Percentiles rank a stretch among this genome's conserved stretches.
Evolutionary conservation across 176 grass and related monocot species (phyloP).

Genomic region (Luzula sylvatica): DNA sequence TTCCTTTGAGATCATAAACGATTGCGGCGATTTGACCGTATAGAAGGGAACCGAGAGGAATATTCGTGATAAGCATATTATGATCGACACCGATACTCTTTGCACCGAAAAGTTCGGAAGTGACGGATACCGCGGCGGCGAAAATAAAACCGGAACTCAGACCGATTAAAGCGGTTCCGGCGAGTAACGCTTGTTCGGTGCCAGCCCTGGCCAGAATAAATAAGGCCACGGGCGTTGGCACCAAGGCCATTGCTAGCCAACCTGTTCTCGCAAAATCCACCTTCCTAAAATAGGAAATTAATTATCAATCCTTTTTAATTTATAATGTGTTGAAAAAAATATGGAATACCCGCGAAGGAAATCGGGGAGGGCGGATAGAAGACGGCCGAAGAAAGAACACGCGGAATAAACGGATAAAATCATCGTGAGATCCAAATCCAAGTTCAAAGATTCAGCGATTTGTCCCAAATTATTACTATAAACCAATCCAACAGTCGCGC

Average conservation of each 20-base stretch:
- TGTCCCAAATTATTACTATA: slow-evolving; percentile 97
- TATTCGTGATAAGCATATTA: slow-evolving; percentile 96
- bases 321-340: not conserved
- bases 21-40: slow-evolving; percentile 73
- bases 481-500: slow-evolving; percentile 68
- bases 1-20: slow-evolving; percentile 65
- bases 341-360: slow-evolving; percentile 67
- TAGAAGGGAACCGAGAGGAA: slow-evolving; percentile 76
- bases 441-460: slow-evolving; percentile 60
- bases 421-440: slow-evolving; percentile 46
- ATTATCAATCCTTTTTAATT: slow-evolving; percentile 1
- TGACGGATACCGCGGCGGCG: slow-evolving; percentile 63
- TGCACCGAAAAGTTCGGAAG: slow-evolving; percentile 83
- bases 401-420: slow-evolving; percentile 79
- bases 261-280: slow-evolving; percentile 64
- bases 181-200: slow-evolving; percentile 29
- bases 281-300: slow-evolving; percentile 53
- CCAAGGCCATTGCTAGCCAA: slow-evolving; percentile 50
- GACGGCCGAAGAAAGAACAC: slow-evolving; percentile 77
- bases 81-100: slow-evolving; percentile 78
- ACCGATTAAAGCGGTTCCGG: slow-evolving; percentile 55
- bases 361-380: slow-evolving; percentile 64
- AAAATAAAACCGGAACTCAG: slow-evolving; percentile 93
- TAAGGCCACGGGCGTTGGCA: slow-evolving; percentile 70
- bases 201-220: slow-evolving; percentile 48